These are phyloP conservation scores for Catharanthus roseus DNA, from an alignment of 257 asterid genomes.

Conservation along the genomic window DNA sequence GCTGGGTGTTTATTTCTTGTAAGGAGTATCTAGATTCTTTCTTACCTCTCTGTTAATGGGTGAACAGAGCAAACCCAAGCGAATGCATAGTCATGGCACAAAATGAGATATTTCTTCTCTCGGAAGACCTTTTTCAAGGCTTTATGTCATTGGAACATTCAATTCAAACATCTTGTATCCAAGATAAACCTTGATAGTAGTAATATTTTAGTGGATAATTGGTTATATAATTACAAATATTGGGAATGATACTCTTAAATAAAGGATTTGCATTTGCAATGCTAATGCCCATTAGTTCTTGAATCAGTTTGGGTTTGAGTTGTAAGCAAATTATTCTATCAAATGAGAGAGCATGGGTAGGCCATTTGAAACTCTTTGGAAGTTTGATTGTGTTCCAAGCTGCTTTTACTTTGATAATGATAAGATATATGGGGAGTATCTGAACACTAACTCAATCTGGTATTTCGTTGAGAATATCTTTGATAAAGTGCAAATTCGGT, in stretches of 20 bases:
- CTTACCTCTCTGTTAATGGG: too few species aligned
- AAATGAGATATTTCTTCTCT: not conserved
- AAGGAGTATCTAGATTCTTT: not conserved
- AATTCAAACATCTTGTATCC: not conserved
- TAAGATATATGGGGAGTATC: too few species aligned
- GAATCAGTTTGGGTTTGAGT: not conserved
- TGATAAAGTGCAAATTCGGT: too few species aligned
- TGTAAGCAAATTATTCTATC: not conserved
- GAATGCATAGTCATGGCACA: not conserved
- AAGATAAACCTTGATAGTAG: too few species aligned
- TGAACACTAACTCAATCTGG: too few species aligned
- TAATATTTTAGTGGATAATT: not conserved
- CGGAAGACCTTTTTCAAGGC: not conserved
- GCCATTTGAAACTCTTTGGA: not conserved
- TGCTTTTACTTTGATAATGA: too few species aligned
- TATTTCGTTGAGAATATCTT: too few species aligned
- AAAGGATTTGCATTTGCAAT: not conserved
- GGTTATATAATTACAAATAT: not conserved
- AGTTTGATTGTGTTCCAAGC: not conserved
- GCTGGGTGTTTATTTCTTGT: not conserved
- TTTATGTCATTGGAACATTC: not conserved
- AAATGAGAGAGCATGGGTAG: not conserved
- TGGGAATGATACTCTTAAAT: not conserved
- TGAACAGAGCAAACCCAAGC: not conserved
- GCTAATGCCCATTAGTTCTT: not conserved